These are phyloP conservation scores for Globisporangium cylindrosporum DNA, from an alignment of 352 stramenopile species.

Conservation along the genomic window DNA sequence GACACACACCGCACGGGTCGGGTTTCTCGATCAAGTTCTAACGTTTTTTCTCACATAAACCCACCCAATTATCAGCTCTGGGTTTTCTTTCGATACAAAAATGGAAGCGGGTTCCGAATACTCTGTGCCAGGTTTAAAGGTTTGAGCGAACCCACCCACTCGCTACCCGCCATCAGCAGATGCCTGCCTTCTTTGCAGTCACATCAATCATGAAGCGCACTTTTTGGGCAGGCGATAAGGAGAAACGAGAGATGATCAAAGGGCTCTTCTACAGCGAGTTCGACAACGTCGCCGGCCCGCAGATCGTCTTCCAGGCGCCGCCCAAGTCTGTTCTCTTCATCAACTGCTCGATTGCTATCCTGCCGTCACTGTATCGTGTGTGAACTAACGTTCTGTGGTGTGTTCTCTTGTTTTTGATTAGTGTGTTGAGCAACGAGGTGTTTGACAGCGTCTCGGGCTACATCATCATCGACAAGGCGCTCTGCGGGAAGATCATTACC, in stretches of 20 bases:
- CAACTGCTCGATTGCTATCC: neutral
- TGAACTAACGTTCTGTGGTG: neutral
- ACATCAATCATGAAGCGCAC: neutral
- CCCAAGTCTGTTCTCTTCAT: constrained; percentile 42
- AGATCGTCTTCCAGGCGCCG: constrained; percentile 89
- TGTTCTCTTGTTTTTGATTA: constrained; percentile 20
- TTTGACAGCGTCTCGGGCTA: constrained; percentile 86
- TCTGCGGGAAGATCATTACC: constrained; percentile 87
- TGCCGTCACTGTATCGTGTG: neutral
- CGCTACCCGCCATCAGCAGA: neutral
- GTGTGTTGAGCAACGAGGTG: constrained; percentile 75
- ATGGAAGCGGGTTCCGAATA: neutral
- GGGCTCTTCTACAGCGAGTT: constrained; percentile 92
- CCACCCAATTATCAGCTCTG: neutral
- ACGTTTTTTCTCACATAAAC: neutral
- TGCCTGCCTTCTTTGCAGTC: neutral
- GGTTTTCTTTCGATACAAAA: neutral
- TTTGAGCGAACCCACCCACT: neutral
- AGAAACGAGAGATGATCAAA: constrained; percentile 56
- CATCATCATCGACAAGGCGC: constrained; percentile 88
- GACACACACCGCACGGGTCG: neutral
- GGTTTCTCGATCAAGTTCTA: neutral
- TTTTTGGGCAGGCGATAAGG: neutral
- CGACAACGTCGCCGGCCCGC: constrained; percentile 87
- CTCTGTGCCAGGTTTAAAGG: too few relatives aligned